Conservation (phyloP, 2,329 filamentous ascomycete species). For the Fusarium hainanense region DNA sequence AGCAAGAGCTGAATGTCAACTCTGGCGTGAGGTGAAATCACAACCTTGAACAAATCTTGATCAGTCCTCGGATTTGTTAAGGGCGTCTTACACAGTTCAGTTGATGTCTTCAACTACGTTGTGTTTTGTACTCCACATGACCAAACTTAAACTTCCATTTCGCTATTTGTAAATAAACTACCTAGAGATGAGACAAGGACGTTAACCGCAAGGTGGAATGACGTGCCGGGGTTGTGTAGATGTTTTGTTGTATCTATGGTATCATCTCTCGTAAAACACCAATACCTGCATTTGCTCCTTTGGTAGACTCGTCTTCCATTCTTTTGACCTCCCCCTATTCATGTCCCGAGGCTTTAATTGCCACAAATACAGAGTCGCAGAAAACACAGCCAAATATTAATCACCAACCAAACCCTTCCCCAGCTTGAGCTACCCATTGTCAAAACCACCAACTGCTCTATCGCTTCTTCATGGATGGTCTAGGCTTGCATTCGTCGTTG, state of each 20-base stretch:
- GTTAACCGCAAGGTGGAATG: neutral
- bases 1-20: neutral
- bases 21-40: neutral
- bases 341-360: slow-evolving; percentile 22
- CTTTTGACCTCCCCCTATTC: slow-evolving; percentile 21
- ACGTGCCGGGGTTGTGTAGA: slow-evolving; percentile 23
- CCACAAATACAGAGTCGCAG: slow-evolving; percentile 31
- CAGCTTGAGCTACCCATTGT: neutral
- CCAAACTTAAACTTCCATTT: neutral
- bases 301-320: slow-evolving; percentile 15
- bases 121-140: neutral
- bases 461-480: slow-evolving; percentile 69
- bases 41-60: neutral
- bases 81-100: neutral
- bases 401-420: slow-evolving; percentile 2
- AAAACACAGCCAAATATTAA: slow-evolving; percentile 35
- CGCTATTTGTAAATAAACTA: neutral
- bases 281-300: slow-evolving; percentile 28
- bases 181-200: neutral
- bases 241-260: slow-evolving; percentile 43
- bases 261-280: slow-evolving; percentile 47
- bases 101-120: neutral
- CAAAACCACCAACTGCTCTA: slow-evolving; percentile 48
- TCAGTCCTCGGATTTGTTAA: neutral
- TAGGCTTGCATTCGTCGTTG: slow-evolving; percentile 70